Evolutionary conservation across 2,329 filamentous ascomycete genomes (phyloP), one percentile per base, ranked within the genome.

Genomic region (Aurifilum marmelostoma): DNA sequence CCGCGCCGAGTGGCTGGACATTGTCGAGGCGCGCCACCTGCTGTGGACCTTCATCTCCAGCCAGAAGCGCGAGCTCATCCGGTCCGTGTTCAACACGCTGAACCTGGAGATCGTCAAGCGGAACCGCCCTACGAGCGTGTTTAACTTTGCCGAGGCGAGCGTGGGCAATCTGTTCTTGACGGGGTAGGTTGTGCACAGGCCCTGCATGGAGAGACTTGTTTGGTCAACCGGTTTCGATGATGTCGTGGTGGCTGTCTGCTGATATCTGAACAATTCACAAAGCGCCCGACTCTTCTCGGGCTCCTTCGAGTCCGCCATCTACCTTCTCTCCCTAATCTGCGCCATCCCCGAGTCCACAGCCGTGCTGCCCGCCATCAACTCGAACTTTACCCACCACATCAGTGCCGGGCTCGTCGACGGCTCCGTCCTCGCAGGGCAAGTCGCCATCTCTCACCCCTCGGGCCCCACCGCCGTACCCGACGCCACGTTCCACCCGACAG

Each of bases 331-430:
- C 64, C 92, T 91, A 74, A 92, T 97, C 72, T 97, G 94, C 76
- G 89, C 88, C n/a, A 91, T 98, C 0, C 91, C 93, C 0, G 85
- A 88, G 14, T 85, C 89, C 65, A 89, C 96, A 7, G 86, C 89
- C 0, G 93, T 97, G 0, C 88, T 98, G 21, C 96, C 95, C 0
- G 93, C 92, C 4, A 92, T 98, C 74, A 97, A 97, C 82, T 94
- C 92, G 72, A 98, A 97, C 78, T 97, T 97, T 82, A 93, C 93
- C 0, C 92, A 97, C 75, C 95, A 98, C 79, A 98, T 98, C 73
- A 93, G 92, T 7, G 95, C 94, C 1, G 91, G 92, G 0, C 84
- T 98, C 0, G 83, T 84, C 24, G 88, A 97, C 77, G 93, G 92
- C 9, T 89, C 88, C 0, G 82, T 91, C 34, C 97, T 98, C 74